Evolutionary conservation across 169 alveolate species (phyloP), one percentile per base, ranked within the genome.

Genomic region (Plasmodium reichenowi): DNA sequence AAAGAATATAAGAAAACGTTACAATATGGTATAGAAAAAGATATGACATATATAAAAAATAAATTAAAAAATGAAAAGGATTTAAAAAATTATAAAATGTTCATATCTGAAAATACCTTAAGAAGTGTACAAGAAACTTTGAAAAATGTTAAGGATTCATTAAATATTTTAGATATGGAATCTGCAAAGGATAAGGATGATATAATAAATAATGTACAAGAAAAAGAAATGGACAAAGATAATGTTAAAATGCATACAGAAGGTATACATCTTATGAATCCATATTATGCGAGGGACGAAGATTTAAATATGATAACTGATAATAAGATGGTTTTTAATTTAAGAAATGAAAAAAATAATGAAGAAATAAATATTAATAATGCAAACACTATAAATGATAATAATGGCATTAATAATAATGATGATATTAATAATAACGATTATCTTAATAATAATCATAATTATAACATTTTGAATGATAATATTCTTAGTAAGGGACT

Each of bases 111-210:
- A 43, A 52, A 86, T 59, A 50, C 92, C 22, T 71, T 86, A 56
- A 86, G 86, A 48, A 86, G 92, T 86, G 93, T 93, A 15, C 92
- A 93, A 48, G 92, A 89, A 62, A 93, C 95, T n/a, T 73, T 93
- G 38, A 92, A 93, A 54, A 93, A 86, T 74, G 83, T 72, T 20
- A 93, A 93, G 66, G 68, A 89, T 59, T 67, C 92, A 43, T 58
- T 89, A 10, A 87, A 92, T 22, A 89, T 89, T 24, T 93, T 88
- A 50, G 64, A 72, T 58, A 22, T 76, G 15, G 92, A 91, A 50
- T 45, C 66, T 13, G 13, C 73, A 5, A 72, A 15, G 47, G 13
- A 32, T 64, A 29, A 22, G 17, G 59, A 68, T 24, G 87, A 62
- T 9, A 64, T 17, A 47, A 38, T 32, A 10, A 67, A 10, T 17